Base-by-base conservation (phyloP, 352 stramenopile species). In the Phytophthora cryptogea region DNA sequence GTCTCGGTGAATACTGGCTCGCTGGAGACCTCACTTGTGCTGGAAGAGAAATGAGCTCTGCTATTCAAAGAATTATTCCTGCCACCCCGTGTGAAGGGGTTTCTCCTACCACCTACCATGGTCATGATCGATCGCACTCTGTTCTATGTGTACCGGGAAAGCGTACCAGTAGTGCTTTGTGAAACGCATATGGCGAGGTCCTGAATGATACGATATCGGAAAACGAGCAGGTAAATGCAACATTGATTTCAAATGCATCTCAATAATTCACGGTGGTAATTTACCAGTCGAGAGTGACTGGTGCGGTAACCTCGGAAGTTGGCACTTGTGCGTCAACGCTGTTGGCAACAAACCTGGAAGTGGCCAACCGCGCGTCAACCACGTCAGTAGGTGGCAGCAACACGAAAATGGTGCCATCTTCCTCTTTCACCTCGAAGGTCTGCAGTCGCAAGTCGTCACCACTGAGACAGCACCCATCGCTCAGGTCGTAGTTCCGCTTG, bases 401-500 rank as follows among this genome's bases (percentile, higher is more conserved):
- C 2, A 97, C 75, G 51, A 85, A 80, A 9, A 98, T 78, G 32
- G 77, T 53, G 40, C 83, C 83, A 30, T 80, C 78, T 9, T 88
- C 72, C 39, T 94, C 70, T 56, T 92, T 92, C 11, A 94, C 74
- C 8, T 77, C 78, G 59, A 97, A 97, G 5, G 86, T 95, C 55
- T 97, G 76, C 17, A 97, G 76, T 4, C 78, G 76, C 13, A 95
- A 66, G 31, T 90, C 71, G 14, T 74, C 59, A 3, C 93, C 88
- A 20, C 58, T 75, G 50, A 97, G 64, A 59, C 90, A 89, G 35
- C 75, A 65, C 26, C 89, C 90, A 54, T 89, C 78, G 8, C 66
- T 59, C 31, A 98, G 76, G 40, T 77, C 76, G 69, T 96, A 98
- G 63, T 77, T 83, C 59, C 96, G 95, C 80, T 98, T 98, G 80